phyloP scores from a whole-genome alignment of 495 filamentous ascomycete species.

The Bathelium albidoporum region DNA sequence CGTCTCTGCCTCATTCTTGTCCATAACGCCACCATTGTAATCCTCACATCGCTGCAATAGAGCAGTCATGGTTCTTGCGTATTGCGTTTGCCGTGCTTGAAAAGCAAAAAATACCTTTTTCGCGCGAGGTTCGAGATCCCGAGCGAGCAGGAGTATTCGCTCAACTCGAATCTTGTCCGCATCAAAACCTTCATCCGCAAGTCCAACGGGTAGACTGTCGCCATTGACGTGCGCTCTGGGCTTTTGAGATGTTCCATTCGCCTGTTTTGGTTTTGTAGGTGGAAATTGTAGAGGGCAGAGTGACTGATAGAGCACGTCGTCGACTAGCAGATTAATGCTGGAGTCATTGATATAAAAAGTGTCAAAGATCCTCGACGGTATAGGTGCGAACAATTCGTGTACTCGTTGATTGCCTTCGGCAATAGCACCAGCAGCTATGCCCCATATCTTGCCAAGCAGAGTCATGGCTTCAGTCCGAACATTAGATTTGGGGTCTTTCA shows the following conservation, averaged over 20 bases:
- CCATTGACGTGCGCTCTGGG: slow-evolving; percentile 19
- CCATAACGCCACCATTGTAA: slow-evolving; percentile 76
- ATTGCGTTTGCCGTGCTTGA: slow-evolving; percentile 59
- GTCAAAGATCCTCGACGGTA: slow-evolving; percentile 78
- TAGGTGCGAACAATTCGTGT: slow-evolving; percentile 57
- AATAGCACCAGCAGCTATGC: slow-evolving; percentile 77
- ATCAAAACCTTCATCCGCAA: slow-evolving; percentile 47
- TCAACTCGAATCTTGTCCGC: slow-evolving; percentile 78
- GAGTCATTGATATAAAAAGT: slow-evolving; percentile 83
- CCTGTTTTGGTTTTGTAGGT: slow-evolving; percentile 60
- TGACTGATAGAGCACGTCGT: slow-evolving; percentile 75
- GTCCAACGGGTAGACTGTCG: slow-evolving; percentile 37
- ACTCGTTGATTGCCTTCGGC: slow-evolving; percentile 71
- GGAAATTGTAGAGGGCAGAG: slow-evolving; percentile 80
- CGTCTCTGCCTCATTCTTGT: slow-evolving; percentile 60
- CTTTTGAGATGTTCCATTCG: slow-evolving; percentile 6
- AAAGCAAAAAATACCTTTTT: slow-evolving; percentile 85
- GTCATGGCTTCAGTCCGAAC: slow-evolving; percentile 81
- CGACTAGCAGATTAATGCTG: slow-evolving; percentile 73
- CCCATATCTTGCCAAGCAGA: slow-evolving; percentile 78
- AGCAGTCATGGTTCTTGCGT: slow-evolving; percentile 56
- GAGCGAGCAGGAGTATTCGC: slow-evolving; percentile 70
- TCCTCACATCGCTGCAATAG: slow-evolving; percentile 73
- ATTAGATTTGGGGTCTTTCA: slow-evolving; percentile 71
- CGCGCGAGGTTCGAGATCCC: slow-evolving; percentile 64